Percentiles rank a stretch among this genome's conserved stretches.
phyloP scores from a whole-genome alignment of 169 alveolate species.

The Cryptosporidium muris region DNA sequence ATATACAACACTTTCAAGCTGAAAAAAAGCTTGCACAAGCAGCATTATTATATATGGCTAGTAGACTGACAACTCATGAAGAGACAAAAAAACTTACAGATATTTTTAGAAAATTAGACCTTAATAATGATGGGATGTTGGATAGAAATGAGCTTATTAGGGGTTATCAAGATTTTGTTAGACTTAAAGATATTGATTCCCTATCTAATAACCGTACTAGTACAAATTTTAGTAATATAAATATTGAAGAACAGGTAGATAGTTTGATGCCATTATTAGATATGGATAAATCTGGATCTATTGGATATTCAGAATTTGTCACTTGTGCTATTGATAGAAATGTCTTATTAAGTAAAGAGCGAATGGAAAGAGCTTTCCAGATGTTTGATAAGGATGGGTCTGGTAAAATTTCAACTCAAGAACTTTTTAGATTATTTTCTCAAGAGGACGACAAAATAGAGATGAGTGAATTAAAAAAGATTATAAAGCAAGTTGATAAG shows the following conservation, averaged over 20 bases:
- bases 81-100: slow-evolving; percentile 88
- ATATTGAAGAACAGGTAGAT: slow-evolving; percentile 86
- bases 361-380: slow-evolving; percentile 91
- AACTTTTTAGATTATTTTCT: slow-evolving; percentile 84
- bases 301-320: slow-evolving; percentile 92
- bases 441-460: slow-evolving; percentile 78
- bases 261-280: slow-evolving; percentile 84
- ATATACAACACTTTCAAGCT: slow-evolving; percentile 85
- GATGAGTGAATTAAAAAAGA: slow-evolving; percentile 81
- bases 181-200: slow-evolving; percentile 83
- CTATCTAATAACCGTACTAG: slow-evolving; percentile 77
- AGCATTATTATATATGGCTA: slow-evolving; percentile 88
- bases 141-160: slow-evolving; percentile 85
- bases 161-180: slow-evolving; percentile 84
- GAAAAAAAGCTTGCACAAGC: slow-evolving; percentile 90
- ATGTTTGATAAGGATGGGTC: slow-evolving; percentile 95
- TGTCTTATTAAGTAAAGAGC: slow-evolving; percentile 85
- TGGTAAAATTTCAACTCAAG: slow-evolving; percentile 91
- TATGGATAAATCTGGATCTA: slow-evolving; percentile 87
- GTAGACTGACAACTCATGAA: slow-evolving; percentile 87
- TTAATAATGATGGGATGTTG: slow-evolving; percentile 88
- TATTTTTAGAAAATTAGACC: slow-evolving; percentile 89
- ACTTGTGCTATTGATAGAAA: slow-evolving; percentile 91
- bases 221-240: no score
- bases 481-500: slow-evolving; percentile 87